These are phyloP conservation scores for Ophidiomyces ophidiicola DNA, from an alignment of 2,329 filamentous ascomycete genomes.

Conservation along the genomic window DNA sequence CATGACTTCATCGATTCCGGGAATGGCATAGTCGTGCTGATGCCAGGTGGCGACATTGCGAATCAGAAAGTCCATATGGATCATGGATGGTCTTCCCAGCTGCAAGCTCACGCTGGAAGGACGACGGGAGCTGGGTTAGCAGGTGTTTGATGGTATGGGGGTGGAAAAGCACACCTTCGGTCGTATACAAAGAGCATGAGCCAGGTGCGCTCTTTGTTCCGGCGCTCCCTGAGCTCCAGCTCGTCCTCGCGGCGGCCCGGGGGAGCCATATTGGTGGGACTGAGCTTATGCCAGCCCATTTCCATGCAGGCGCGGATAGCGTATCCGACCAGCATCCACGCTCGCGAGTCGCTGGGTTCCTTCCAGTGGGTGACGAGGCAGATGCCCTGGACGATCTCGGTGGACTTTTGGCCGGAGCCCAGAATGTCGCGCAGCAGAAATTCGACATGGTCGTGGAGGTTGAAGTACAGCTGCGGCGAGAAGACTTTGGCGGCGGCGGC, in stretches of 20 bases:
- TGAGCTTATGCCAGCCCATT: constrained; percentile 20
- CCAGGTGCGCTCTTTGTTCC: constrained; percentile 31
- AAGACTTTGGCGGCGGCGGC: constrained; percentile 29
- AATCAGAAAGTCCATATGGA: constrained; percentile 29
- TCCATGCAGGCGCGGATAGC: constrained; percentile 33
- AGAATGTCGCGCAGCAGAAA: constrained; percentile 22
- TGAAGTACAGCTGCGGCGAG: constrained; percentile 24
- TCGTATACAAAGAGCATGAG: constrained; percentile 33
- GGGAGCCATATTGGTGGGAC: constrained; percentile 13
- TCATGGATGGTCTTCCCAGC: constrained; percentile 35
- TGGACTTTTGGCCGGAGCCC: constrained; percentile 26
- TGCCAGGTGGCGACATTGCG: constrained; percentile 29
- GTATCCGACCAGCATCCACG: constrained; percentile 32
- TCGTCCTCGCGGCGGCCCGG: constrained; percentile 9
- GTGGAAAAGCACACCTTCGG: constrained; percentile 22
- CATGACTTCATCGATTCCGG: constrained; percentile 26
- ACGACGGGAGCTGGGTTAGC: constrained; percentile 1
- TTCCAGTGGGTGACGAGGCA: constrained; percentile 32
- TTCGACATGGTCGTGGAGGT: constrained; percentile 24
- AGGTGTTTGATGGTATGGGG: not conserved
- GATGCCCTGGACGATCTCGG: constrained; percentile 31
- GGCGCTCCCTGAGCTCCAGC: constrained; percentile 19
- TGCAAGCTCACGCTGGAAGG: constrained; percentile 30
- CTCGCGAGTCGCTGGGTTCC: constrained; percentile 31
- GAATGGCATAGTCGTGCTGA: constrained; percentile 20